Conservation (phyloP, 2,329 filamentous ascomycete species). For the Capronia coronata region DNA sequence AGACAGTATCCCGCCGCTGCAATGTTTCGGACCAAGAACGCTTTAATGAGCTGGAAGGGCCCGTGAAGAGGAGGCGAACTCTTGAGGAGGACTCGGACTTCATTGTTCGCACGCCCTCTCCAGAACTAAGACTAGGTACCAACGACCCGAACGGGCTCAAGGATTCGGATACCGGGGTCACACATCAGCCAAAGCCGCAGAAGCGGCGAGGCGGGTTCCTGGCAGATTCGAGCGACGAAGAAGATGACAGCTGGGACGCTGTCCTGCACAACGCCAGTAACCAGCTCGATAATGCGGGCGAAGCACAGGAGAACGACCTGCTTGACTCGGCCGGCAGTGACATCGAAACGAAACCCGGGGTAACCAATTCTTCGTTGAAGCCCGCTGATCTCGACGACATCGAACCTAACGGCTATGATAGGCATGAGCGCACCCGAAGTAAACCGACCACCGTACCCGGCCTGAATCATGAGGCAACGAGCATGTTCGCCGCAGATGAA, state of each 20-base stretch:
- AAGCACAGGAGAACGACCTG: conserved; percentile 2
- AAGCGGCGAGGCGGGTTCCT: conserved; percentile 28
- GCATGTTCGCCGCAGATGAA: conserved; percentile 41
- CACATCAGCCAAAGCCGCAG: conserved; percentile 6
- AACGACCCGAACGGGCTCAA: not conserved
- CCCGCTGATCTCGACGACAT: conserved; percentile 14
- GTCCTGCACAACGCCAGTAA: conserved; percentile 6
- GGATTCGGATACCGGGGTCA: not conserved
- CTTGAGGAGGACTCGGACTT: conserved; percentile 9
- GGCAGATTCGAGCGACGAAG: conserved; percentile 46
- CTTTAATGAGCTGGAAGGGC: conserved; percentile 37
- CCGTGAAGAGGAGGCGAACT: conserved; percentile 42
- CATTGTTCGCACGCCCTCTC: conserved; percentile 22
- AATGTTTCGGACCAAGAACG: conserved; percentile 28
- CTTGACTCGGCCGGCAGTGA: conserved; percentile 10
- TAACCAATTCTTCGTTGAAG: conserved; percentile 25
- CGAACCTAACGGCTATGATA: conserved; percentile 2
- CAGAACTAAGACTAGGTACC: not conserved
- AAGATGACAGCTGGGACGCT: conserved; percentile 20
- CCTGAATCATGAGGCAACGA: conserved; percentile 48
- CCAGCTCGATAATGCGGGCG: not conserved
- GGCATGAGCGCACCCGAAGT: conserved; percentile 25
- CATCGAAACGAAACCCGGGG: conserved; percentile 6
- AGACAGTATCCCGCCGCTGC: not conserved
- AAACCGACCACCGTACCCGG: conserved; percentile 31